phyloP scores from a whole-genome alignment of 2,329 filamentous ascomycete genomes.

The Monilinia aucupariae region DNA sequence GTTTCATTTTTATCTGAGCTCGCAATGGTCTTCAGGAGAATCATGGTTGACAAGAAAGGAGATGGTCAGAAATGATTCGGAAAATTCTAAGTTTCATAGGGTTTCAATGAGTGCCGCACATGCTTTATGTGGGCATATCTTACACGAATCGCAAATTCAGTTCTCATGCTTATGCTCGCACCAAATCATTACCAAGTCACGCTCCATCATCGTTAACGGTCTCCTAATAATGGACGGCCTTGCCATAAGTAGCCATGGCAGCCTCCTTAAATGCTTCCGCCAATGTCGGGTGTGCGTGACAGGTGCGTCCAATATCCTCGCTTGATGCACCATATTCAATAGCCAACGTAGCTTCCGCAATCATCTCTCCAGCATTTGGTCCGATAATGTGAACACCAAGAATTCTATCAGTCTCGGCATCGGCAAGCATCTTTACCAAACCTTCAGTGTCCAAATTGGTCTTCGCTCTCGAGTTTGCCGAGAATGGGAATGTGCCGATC shows the following conservation, averaged over 20 bases:
- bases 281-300: slow-evolving; percentile 82
- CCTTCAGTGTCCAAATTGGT: slow-evolving; percentile 96
- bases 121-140: slow-evolving; percentile 30
- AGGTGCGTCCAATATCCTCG: slow-evolving; percentile 91
- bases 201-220: background rate
- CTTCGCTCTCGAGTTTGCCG: slow-evolving; percentile 97
- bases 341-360: slow-evolving; percentile 91
- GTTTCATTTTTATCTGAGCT: background rate
- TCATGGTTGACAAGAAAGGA: background rate
- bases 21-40: background rate
- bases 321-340: slow-evolving; percentile 94
- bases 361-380: slow-evolving; percentile 96
- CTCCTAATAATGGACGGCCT: slow-evolving; percentile 87
- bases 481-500: slow-evolving; percentile 91
- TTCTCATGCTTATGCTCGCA: slow-evolving; percentile 13
- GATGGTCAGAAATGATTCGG: background rate
- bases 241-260: slow-evolving; percentile 92
- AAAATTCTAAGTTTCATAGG: slow-evolving; percentile 6
- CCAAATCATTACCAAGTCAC: slow-evolving; percentile 9
- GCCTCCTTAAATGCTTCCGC: slow-evolving; percentile 99
- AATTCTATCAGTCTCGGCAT: slow-evolving; percentile 93
- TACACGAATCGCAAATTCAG: slow-evolving; percentile 29
- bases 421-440: slow-evolving; percentile 93
- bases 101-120: slow-evolving; percentile 21
- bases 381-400: slow-evolving; percentile 96